These are phyloP conservation scores for Sclerotinia minor DNA, from an alignment of 2,329 filamentous ascomycete genomes.

Conservation along the genomic window DNA sequence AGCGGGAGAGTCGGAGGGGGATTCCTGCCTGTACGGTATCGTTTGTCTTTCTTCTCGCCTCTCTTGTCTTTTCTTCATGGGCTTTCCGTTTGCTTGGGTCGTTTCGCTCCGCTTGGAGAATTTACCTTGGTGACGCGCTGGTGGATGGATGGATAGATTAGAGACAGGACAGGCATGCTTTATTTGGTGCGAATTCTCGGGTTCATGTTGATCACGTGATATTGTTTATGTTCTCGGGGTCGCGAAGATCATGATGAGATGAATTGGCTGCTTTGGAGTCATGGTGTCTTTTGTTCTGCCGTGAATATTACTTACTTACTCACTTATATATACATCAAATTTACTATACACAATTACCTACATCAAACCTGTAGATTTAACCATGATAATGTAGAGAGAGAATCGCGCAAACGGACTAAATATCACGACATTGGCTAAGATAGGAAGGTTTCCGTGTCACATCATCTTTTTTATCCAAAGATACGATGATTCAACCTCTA, in stretches of 20 bases:
- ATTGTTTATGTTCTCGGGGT: background rate
- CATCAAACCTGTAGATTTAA: background rate
- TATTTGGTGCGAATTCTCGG: conserved; percentile 6
- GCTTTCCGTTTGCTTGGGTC: conserved; percentile 10
- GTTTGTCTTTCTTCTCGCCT: background rate
- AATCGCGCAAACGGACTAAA: conserved; percentile 18
- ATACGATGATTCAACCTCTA: background rate
- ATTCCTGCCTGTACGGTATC: background rate
- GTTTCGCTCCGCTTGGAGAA: background rate
- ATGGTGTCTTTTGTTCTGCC: background rate
- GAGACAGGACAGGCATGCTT: background rate
- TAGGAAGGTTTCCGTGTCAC: conserved; percentile 27
- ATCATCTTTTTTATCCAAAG: conserved; percentile 22
- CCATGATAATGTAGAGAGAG: no score
- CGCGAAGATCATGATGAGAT: background rate
- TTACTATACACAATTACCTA: background rate
- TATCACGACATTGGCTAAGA: conserved; percentile 34
- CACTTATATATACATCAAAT: background rate
- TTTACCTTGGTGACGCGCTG: background rate
- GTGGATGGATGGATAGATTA: no score
- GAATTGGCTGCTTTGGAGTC: background rate
- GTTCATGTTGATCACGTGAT: conserved; percentile 13
- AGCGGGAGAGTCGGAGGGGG: no score
- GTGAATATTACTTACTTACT: background rate
- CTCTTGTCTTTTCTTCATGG: background rate